These are phyloP conservation scores for Neotropicomus parvogracilis DNA, from an alignment of 1,284 basidiomycete genomes.

Conservation along the genomic window DNA sequence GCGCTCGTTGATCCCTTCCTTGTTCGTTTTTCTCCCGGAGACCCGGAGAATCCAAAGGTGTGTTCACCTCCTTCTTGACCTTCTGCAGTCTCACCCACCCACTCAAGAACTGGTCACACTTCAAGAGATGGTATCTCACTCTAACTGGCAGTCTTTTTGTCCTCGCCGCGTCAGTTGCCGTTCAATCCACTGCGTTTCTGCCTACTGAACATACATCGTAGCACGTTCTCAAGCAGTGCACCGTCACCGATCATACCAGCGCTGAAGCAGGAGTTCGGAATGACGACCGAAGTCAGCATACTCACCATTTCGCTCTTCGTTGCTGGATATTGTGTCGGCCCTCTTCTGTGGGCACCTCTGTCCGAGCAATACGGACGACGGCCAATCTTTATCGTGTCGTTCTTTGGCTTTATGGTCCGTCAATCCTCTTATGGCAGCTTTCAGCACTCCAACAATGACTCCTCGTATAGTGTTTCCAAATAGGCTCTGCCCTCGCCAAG, in stretches of 20 bases:
- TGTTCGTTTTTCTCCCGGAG: conserved; percentile 31
- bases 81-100: neutral
- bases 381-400: conserved; percentile 65
- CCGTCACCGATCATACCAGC: conserved; percentile 46
- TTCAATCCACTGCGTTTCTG: neutral
- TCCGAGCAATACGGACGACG: conserved; percentile 55
- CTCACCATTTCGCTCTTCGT: conserved; percentile 55
- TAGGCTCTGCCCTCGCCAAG: conserved; percentile 57
- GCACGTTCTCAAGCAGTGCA: conserved; percentile 62
- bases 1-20: conserved; percentile 26
- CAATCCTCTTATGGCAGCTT: neutral
- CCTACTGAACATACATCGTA: conserved; percentile 24
- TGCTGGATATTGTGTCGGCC: conserved; percentile 55
- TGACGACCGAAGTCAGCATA: conserved; percentile 51
- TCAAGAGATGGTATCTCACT: conserved; percentile 65
- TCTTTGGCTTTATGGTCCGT: conserved; percentile 58
- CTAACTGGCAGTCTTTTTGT: conserved; percentile 57
- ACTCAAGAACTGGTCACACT: conserved; percentile 53
- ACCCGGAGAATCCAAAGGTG: conserved; percentile 40
- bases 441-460: neutral
- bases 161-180: conserved; percentile 54
- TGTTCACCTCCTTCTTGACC: neutral
- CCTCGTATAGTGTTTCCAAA: conserved; percentile 50
- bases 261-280: conserved; percentile 50
- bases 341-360: conserved; percentile 61